phyloP scores from a whole-genome alignment of 805 yeast species.

The Saturnispora kantuleensis region DNA sequence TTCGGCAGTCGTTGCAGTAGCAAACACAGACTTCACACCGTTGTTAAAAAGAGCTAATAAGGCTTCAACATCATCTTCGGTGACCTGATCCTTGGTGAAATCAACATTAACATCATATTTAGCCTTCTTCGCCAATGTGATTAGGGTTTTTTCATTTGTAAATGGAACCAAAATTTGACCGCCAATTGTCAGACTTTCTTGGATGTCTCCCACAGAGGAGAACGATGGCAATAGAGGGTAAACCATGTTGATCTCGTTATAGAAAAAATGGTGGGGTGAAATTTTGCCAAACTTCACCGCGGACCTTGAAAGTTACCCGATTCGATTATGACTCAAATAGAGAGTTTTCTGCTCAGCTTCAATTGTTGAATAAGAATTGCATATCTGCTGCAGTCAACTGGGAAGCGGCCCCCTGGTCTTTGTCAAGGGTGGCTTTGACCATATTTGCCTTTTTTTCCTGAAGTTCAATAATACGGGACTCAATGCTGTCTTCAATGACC shows the following conservation, averaged over 20 bases:
- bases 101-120: conserved; percentile 17
- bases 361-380: conserved; percentile 88
- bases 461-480: conserved; percentile 86
- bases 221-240: conserved; percentile 27
- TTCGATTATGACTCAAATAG: neutral
- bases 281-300: neutral
- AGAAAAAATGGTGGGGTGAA: neutral
- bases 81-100: conserved; percentile 10
- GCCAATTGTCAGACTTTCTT: conserved; percentile 16
- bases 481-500: conserved; percentile 94
- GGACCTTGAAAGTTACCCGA: neutral
- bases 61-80: conserved; percentile 16
- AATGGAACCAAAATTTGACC: conserved; percentile 23
- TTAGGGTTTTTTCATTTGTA: conserved; percentile 13
- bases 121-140: conserved; percentile 10
- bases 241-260: conserved; percentile 17
- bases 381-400: conserved; percentile 87
- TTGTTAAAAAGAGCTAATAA: conserved; percentile 22
- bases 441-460: conserved; percentile 97
- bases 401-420: conserved; percentile 84
- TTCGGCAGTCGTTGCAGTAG: conserved; percentile 13
- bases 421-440: conserved; percentile 94
- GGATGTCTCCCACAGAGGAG: conserved; percentile 10
- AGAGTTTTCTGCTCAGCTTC: conserved; percentile 8
- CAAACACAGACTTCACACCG: conserved; percentile 23